Evolutionary conservation across 2,329 filamentous ascomycete genomes (phyloP), one percentile per base, ranked within the genome.

Genomic region (Arthrobotrys sphaeroides): DNA sequence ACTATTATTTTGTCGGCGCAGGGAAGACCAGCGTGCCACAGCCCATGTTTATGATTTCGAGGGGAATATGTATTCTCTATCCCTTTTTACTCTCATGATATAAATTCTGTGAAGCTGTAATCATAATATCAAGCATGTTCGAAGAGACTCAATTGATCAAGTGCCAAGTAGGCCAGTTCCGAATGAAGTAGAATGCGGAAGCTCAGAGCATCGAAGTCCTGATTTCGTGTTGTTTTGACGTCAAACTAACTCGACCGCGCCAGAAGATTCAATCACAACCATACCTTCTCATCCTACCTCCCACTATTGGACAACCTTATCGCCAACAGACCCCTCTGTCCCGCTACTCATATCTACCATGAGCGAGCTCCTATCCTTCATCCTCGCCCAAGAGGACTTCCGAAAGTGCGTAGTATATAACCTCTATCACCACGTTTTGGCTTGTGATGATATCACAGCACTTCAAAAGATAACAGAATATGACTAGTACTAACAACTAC

Each of bases 331-430:
- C n/a, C 16, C 28, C 33, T 31, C 12, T 33, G 57, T 18, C 47
- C 38, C 33, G 47, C 36, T 38, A 18, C 43, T n/a, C 42, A 22
- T 13, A 64, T 16, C 24, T 22, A 36, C 31, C 40, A 79, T 79
- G 78, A 66, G 72, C 22, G 69, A 70, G 38, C 77, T 79, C 2
- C 65, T 79, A 24, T 68, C 70, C 53, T 79, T 85, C 73, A 82
- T 87, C 7, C 80, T 84, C 57, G 81, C 82, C 43, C 83, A 86
- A 77, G 65, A 74, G 45, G 70, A 78, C 49, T 80, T 80, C 43
- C 77, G 87, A 87, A 81, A 83, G 85, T 80, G 82, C 83, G 5
- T 84, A 84, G 43, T 43, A 33, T 66, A 18, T 26, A 10, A 3
- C 12, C 22, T 64, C 40, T 5, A 36, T 16, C 13, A 13, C 3